Evolutionary conservation across 345 rosid species (phyloP), one percentile per base, ranked within the genome.

Genomic region (Eucalyptus guilfoylei): DNA sequence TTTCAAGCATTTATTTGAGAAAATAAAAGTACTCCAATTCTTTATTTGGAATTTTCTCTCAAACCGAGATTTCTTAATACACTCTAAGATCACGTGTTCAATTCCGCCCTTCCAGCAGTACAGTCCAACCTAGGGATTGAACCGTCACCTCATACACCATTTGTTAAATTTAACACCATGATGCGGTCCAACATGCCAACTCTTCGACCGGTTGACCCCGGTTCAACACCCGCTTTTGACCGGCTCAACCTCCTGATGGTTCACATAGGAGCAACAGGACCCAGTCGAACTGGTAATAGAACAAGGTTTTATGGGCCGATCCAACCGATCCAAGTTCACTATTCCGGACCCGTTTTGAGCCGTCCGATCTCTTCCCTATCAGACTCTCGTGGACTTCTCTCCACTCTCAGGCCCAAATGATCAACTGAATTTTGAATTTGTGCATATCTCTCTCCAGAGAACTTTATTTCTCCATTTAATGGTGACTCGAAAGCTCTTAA

Each of bases 1-100:
- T 52, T 52, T 52, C 58, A 21, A 52, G 58, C 2, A 2, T 52
- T 52, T 52, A 21, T 52, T 21, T 21, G 11, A 52, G 2, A 52
- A 52, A 52, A 52, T 52, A 52, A 52, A 0, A 19, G 1, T 1
- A 52, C 11, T 19, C 5, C 11, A 8, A 52, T 0, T 52, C 0
- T 0, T 52, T 52, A 52, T 1, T 4, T 52, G 11, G 0, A 52
- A 52, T 52, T 52, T 21, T 4, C 0, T 14, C 21, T 9, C 44
- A 2, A 34, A 34, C 0, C 7, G 2, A 2, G 80, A 34, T 17
- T 2, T 69, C 26, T 60, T 60, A 13, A 60, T 28, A 12, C 14
- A 3, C 69, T 62, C 13, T 0, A 62, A 62, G 34, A 34, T 69
- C 44, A 11, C 1, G 1, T 69, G 4, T 69, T 34, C 44, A 32